Base-by-base conservation (phyloP, 139 green algal genomes). In the Picochlorum sp. region DNA sequence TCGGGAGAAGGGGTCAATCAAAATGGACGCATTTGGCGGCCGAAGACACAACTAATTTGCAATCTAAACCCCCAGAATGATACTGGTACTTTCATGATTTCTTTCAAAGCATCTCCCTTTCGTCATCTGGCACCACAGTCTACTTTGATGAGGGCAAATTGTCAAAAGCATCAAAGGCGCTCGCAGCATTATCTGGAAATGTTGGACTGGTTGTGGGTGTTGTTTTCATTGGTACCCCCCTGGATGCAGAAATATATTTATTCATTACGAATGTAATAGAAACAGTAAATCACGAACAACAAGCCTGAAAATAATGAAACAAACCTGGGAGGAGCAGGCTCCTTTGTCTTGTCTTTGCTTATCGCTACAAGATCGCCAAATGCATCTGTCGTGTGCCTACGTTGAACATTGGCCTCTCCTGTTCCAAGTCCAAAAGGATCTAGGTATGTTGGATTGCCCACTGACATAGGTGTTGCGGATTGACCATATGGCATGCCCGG, bases 11-110 rank as follows among this genome's bases (percentile, higher is more conserved):
- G 2, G 89, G 90, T 3, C 85, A 81, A n/a, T 93, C 79, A 32
- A 98, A 98, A 75, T 96, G 79, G 67, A 96, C 79, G 14, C 89
- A 97, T 65, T 64, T 97, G 47, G 56, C 84, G 14, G 78, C 79
- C 3, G 74, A 96, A 67, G 89, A 97, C 73, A 97, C 89, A 18
- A 91, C 77, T 4, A 50, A 49, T 55, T n/a, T n/a, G n/a, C n/a
- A n/a, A n/a, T n/a, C n/a, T n/a, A n/a, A n/a, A n/a, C n/a, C n/a
- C n/a, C n/a, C n/a, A n/a, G n/a, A n/a, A n/a, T n/a, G n/a, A n/a
- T n/a, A n/a, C n/a, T n/a, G n/a, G n/a, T n/a, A n/a, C n/a, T n/a
- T n/a, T n/a, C n/a, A n/a, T n/a, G n/a, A n/a, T n/a, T n/a, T n/a
- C n/a, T n/a, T n/a, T n/a, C n/a, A n/a, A n/a, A n/a, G n/a, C n/a